phyloP scores from a whole-genome alignment of 2,329 filamentous ascomycete species.

The Pseudogymnoascus sp. region DNA sequence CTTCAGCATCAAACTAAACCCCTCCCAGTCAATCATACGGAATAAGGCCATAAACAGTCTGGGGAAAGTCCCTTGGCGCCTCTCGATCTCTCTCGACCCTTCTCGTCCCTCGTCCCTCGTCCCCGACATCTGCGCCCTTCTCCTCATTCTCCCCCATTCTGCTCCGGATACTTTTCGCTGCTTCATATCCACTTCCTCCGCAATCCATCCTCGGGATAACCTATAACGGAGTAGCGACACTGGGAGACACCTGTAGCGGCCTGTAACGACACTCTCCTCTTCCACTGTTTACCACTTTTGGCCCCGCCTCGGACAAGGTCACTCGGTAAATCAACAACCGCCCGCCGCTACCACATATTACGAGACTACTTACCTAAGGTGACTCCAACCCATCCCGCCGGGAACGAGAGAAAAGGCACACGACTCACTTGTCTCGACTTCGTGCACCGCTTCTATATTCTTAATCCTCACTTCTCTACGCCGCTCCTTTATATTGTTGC shows the following conservation, averaged over 20 bases:
- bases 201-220: background rate
- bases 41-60: background rate
- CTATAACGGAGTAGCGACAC: background rate
- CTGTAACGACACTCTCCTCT: background rate
- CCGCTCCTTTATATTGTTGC: background rate
- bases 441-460: background rate
- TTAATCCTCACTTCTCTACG: background rate
- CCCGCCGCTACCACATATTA: background rate
- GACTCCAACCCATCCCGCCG: background rate
- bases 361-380: background rate
- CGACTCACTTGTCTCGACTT: background rate
- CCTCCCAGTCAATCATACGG: background rate
- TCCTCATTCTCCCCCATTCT: background rate
- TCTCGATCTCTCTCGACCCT: background rate
- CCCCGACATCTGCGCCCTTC: background rate
- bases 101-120: background rate
- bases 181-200: background rate
- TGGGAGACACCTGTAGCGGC: background rate
- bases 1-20: background rate
- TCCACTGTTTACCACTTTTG: background rate
- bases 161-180: background rate
- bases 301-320: background rate
- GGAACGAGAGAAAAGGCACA: background rate
- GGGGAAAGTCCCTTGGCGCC: background rate
- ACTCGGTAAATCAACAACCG: conserved; percentile 1